phyloP scores from a whole-genome alignment of 2,329 filamentous ascomycete species.

The Nannizzia gypsea region DNA sequence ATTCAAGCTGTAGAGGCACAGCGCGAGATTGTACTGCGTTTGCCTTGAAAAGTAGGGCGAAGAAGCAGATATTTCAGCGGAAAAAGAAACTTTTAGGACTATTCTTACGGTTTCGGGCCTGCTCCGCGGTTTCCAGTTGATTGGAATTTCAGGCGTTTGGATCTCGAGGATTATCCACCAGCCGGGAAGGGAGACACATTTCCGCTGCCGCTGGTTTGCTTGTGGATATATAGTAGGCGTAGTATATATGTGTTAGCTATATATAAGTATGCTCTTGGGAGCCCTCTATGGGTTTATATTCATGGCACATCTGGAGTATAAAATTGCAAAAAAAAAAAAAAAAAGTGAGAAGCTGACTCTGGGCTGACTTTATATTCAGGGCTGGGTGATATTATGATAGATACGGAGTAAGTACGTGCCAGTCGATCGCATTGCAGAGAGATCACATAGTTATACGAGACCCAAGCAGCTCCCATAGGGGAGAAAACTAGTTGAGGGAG shows the following conservation, averaged over 20 bases:
- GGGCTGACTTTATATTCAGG: background rate
- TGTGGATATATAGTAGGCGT: background rate
- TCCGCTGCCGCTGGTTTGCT: conserved; percentile 1
- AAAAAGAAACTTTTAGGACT: background rate
- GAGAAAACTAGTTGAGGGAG: background rate
- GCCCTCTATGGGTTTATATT: background rate
- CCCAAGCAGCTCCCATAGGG: background rate
- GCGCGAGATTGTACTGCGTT: background rate
- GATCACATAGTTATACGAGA: conserved; percentile 1
- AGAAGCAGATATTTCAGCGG: background rate
- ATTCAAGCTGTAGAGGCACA: background rate
- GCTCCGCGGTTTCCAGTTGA: conserved; percentile 5
- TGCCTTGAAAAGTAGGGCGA: background rate
- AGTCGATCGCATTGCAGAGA: conserved; percentile 1
- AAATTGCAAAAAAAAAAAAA: background rate
- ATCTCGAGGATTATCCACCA: background rate
- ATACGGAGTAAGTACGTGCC: too few species aligned
- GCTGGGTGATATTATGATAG: background rate
- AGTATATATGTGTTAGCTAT: background rate
- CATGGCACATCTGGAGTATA: background rate
- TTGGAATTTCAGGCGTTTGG: background rate
- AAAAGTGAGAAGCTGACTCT: background rate
- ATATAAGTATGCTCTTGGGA: background rate
- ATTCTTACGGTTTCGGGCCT: background rate
- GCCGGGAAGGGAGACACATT: background rate